Conservation (phyloP, 2,329 filamentous ascomycete genomes). For the Ascochyta viciae-villosae region DNA sequence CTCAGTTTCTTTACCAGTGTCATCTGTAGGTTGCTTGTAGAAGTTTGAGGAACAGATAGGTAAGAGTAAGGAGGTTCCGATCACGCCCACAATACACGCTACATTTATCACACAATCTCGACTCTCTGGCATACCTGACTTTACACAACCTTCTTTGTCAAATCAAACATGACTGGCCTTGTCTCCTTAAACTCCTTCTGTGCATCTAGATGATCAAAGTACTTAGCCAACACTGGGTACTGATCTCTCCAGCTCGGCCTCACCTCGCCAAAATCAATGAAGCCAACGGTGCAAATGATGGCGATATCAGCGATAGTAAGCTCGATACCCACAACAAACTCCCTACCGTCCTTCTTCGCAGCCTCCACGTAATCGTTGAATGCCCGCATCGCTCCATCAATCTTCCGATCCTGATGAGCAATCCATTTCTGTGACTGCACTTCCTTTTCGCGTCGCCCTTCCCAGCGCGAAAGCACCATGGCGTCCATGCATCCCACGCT, state of each 20-base stretch:
- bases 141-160: constrained; percentile 24
- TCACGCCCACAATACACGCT: too few relatives aligned
- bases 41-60: too few relatives aligned
- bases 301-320: constrained; percentile 27
- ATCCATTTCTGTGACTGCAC: constrained; percentile 19
- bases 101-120: too few relatives aligned
- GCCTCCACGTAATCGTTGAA: constrained; percentile 16
- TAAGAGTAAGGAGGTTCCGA: too few relatives aligned
- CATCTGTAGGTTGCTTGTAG: too few relatives aligned
- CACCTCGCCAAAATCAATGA: constrained; percentile 19
- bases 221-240: constrained; percentile 18
- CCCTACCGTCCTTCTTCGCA: constrained; percentile 13
- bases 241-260: constrained; percentile 16
- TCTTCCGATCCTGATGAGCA: constrained; percentile 21
- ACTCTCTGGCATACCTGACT: too few relatives aligned
- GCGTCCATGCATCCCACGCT: constrained; percentile 26
- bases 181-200: constrained; percentile 25
- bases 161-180: constrained; percentile 26
- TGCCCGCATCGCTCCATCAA: constrained; percentile 21
- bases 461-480: constrained; percentile 22
- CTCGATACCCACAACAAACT: constrained; percentile 20
- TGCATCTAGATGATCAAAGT: constrained; percentile 19
- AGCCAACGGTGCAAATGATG: constrained; percentile 18
- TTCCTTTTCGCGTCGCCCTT: constrained; percentile 14
- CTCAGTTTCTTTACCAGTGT: too few relatives aligned